Evolutionary conservation across 208 protist species (phyloP), one percentile per base, ranked within the genome.

Genomic region (Phytomonas sp.): DNA sequence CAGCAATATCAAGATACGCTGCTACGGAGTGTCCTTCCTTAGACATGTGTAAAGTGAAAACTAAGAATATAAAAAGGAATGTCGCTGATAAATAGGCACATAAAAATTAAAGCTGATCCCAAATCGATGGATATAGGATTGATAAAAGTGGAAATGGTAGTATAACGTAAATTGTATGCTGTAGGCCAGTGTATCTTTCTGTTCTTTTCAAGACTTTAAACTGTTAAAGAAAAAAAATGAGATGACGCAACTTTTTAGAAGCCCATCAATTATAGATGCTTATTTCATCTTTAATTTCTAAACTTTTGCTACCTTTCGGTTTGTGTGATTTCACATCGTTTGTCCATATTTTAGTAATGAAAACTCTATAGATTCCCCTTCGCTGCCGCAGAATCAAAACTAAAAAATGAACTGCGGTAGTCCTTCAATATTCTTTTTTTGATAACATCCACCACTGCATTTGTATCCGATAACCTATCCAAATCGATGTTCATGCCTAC

Each of bases 1-100:
- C 67, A 6, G 64, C 45, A 73, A 82, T 65, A 31, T 82, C 73
- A 8, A 66, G 29, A 42, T 64, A 26, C 66, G 66, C 29, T 14
- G 33, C 26, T 66, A 34, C 23, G 3, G 63, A 14, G 6, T 70
- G 4, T 65, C n/a, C 32, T 70, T 56, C 31, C 63, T 36, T 3
- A 77, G 59, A 66, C 19, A 75, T 26, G 65, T 52, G 4, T 16
- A 70, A 70, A 70, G 5, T 67, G 23, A 70, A 70, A 70, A 65
- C 66, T 11, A 70, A 67, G 66, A 59, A 70, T 29, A 26, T 63
- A 8, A 36, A 7, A 70, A 60, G 19, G 66, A 65, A 29, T 70
- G 63, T 65, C 29, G 34, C 34, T 8, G 5, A 37, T 37, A 37
- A 37, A 37, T 37, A 37, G 3, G 8, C 34, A 37, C 34, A 37